Conservation (phyloP, 108 stramenopile genomes). For the Seminavis robusta region DNA sequence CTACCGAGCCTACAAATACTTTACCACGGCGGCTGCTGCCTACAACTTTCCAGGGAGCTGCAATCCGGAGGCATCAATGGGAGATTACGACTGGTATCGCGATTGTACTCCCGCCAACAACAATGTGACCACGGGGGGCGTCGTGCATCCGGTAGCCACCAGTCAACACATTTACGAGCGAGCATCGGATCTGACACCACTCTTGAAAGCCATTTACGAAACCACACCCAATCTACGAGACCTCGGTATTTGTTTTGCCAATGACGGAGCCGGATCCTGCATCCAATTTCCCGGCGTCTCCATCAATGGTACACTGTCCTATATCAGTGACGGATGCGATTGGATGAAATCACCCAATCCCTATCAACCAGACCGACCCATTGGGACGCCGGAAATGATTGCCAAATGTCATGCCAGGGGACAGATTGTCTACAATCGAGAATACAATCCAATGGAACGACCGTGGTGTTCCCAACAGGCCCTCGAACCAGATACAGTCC, state of each 20-base stretch:
- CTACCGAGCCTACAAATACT: constrained; percentile 1
- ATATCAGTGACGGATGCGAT: constrained; percentile 46
- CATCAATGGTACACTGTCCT: constrained; percentile 1
- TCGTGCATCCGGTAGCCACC: constrained; percentile 26
- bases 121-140: constrained; percentile 42
- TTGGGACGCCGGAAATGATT: constrained; percentile 43
- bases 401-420: constrained; percentile 29
- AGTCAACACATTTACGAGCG: constrained; percentile 26
- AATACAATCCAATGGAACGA: constrained; percentile 54
- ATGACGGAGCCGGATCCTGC: constrained; percentile 40
- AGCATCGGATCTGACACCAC: constrained; percentile 22
- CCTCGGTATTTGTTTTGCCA: constrained; percentile 43
- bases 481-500: constrained; percentile 18
- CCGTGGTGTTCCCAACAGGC: constrained; percentile 42
- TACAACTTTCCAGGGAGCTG: constrained; percentile 47
- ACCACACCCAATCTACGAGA: constrained; percentile 20
- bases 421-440: constrained; percentile 15
- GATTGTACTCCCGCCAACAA: constrained; percentile 67
- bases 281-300: constrained; percentile 31
- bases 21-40: constrained; percentile 26
- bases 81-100: constrained; percentile 36
- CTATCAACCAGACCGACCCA: constrained; percentile 12
- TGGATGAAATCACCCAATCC: constrained; percentile 48
- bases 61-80: constrained; percentile 29
- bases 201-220: constrained; percentile 45